Percentiles rank a stretch among this genome's conserved stretches.
Conservation (phyloP, 495 filamentous ascomycete species). For the Trichoderma virens region DNA sequence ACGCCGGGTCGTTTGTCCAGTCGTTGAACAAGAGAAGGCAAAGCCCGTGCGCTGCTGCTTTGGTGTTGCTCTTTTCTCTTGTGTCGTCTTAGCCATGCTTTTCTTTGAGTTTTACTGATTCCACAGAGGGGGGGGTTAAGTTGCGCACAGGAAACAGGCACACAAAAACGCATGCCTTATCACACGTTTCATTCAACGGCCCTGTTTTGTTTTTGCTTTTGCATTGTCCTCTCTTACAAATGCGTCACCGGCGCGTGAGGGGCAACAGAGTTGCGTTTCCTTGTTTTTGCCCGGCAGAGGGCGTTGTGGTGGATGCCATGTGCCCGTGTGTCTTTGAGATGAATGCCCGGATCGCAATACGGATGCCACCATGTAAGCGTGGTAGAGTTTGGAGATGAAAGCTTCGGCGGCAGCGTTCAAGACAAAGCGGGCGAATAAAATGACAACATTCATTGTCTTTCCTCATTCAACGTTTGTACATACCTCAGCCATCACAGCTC, state of each 20-base stretch:
- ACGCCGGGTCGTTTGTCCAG: neutral
- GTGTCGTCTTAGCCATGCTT: neutral
- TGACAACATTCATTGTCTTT: neutral
- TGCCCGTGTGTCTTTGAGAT: too few relatives aligned
- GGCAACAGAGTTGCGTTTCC: too few relatives aligned
- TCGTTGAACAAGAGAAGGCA: neutral
- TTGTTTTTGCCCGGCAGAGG: too few relatives aligned
- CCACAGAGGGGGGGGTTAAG: neutral
- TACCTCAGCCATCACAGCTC: neutral
- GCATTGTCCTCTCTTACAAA: neutral
- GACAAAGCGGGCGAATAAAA: too few relatives aligned
- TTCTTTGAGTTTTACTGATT: neutral
- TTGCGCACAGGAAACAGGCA: neutral
- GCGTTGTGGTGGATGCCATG: too few relatives aligned
- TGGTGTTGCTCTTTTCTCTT: neutral
- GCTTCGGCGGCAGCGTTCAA: too few relatives aligned
- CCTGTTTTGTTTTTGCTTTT: neutral
- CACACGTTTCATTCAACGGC: neutral
- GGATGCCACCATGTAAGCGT: too few relatives aligned
- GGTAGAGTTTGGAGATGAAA: too few relatives aligned
- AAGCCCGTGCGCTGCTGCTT: neutral
- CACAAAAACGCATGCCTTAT: neutral
- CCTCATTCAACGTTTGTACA: neutral
- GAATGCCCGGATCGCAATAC: too few relatives aligned
- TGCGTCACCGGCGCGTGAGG: neutral